phyloP scores from a whole-genome alignment of 345 rosid genomes.

The Stellera chamaejasme region DNA sequence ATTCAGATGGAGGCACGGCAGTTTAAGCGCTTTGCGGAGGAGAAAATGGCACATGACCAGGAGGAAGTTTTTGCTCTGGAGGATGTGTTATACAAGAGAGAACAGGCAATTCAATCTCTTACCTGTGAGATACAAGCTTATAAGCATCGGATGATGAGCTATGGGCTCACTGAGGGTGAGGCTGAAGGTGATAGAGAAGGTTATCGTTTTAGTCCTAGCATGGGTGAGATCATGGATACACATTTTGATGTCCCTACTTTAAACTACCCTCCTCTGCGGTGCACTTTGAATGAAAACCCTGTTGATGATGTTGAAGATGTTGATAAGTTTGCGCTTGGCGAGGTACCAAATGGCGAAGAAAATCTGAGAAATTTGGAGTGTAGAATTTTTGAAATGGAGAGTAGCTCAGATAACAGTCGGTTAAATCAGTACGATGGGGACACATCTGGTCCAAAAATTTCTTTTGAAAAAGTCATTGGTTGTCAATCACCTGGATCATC shows the following conservation, averaged over 20 bases:
- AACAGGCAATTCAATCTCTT: slow-evolving; percentile 73
- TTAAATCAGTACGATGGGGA: slow-evolving; percentile 41
- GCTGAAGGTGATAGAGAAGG: slow-evolving; percentile 45
- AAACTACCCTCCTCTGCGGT: slow-evolving; percentile 80
- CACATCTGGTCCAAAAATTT: slow-evolving; percentile 32
- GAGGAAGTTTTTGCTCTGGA: slow-evolving; percentile 64
- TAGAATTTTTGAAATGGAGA: slow-evolving; percentile 73
- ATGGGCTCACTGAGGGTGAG: slow-evolving; percentile 68
- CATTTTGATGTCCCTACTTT: slow-evolving; percentile 39
- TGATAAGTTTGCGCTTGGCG: slow-evolving; percentile 68
- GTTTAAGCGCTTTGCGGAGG: slow-evolving; percentile 83
- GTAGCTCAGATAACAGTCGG: slow-evolving; percentile 38
- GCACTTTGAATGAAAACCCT: slow-evolving; percentile 55
- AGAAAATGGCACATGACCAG: slow-evolving; percentile 92
- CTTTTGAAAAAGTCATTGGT: slow-evolving; percentile 60
- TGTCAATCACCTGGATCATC: slow-evolving; percentile 63
- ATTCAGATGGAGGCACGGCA: slow-evolving; percentile 89
- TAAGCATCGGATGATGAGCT: slow-evolving; percentile 95
- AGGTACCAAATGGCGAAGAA: slow-evolving; percentile 42
- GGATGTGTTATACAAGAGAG: slow-evolving; percentile 83
- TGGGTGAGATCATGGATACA: slow-evolving; percentile 32
- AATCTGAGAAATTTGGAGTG: slow-evolving; percentile 64
- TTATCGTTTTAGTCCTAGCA: slow-evolving; percentile 32
- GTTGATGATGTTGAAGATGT: slow-evolving; percentile 57
- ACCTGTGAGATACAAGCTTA: slow-evolving; percentile 84